phyloP scores from a whole-genome alignment of 164 flowering plant genomes.

The Dillenia turbinata region DNA sequence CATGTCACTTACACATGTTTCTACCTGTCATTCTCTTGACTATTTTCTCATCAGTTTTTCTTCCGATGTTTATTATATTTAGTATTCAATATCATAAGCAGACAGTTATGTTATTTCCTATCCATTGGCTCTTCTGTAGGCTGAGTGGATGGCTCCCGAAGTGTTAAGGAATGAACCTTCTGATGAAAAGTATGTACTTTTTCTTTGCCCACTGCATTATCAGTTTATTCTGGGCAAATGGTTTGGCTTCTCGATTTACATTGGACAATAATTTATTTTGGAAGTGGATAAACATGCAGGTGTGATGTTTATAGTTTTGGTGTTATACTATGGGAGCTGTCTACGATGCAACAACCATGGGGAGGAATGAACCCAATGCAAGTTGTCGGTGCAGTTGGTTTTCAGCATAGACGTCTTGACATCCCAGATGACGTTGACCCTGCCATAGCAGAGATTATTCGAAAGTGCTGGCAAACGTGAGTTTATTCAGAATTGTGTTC shows the following conservation, averaged over 20 bases:
- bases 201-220: neutral
- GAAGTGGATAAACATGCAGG: constrained; percentile 36
- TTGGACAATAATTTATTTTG: no score
- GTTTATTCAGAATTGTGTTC: constrained; percentile 19
- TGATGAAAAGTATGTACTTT: constrained; percentile 69
- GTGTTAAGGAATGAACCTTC: constrained; percentile 94
- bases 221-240: neutral
- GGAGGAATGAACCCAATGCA: constrained; percentile 99
- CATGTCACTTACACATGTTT: no score
- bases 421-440: constrained; percentile 86
- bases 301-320: constrained; percentile 96
- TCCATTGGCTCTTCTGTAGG: constrained; percentile 43
- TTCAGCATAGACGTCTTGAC: constrained; percentile 95
- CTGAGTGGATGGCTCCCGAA: constrained; percentile 99
- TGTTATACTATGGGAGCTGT: constrained; percentile 93
- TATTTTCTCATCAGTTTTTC: no score
- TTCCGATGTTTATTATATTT: no score
- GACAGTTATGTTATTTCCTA: neutral
- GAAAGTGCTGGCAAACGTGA: constrained; percentile 93
- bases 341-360: constrained; percentile 94
- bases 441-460: constrained; percentile 67
- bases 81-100: no score
- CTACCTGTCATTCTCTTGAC: no score
- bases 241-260: no score
- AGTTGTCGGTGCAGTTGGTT: constrained; percentile 99